Evolutionary conservation across 2,329 filamentous ascomycete species (phyloP), one percentile per base, ranked within the genome.

Genomic region (Sporothrix phasma): DNA sequence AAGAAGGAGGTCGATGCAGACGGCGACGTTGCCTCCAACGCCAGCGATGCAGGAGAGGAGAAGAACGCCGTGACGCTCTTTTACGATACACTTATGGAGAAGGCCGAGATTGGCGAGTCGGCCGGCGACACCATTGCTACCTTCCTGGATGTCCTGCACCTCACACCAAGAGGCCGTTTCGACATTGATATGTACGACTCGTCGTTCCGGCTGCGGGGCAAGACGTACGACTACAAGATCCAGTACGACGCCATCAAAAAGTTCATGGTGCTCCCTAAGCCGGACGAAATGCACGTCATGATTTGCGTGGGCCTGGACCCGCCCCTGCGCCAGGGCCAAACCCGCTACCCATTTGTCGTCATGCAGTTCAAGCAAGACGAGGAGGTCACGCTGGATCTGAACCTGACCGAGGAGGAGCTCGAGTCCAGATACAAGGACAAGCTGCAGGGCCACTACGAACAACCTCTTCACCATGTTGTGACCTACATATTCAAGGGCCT

Each of bases 171-270:
- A 89, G 95, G 94, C 75, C 93, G 94, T 69, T 99, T 99, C 82
- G 94, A 97, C 75, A 96, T 99, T 78, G 94, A 99, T 76, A 96
- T 99, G 89, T 99, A 99, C 83, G 94, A 97, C 76, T 88, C 86
- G 17, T 97, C 94, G 2, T 97, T 99, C 83, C 89, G 94, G 67
- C 84, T 99, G 67, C 93, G 94, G 69, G 94, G 94, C 72, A 99
- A 99, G 79, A 99, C 94, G 26, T 99, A 99, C 80, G 95, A 99
- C 79, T 99, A 99, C 85, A 99, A 99, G 84, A 97, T 99, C 69
- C 92, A 97, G 75, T 99, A 97, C 77, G 90, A 97, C 65, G 86
- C 88, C 59, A 92, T 97, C 78, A 99, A 99, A 81, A 97, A 97
- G 76, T 97, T 97, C 74, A 97, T 99, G 87, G 84, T 97, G 34